These are phyloP conservation scores for Aspergillus terreus DNA, from an alignment of 2,329 filamentous ascomycete genomes.

Conservation along the genomic window DNA sequence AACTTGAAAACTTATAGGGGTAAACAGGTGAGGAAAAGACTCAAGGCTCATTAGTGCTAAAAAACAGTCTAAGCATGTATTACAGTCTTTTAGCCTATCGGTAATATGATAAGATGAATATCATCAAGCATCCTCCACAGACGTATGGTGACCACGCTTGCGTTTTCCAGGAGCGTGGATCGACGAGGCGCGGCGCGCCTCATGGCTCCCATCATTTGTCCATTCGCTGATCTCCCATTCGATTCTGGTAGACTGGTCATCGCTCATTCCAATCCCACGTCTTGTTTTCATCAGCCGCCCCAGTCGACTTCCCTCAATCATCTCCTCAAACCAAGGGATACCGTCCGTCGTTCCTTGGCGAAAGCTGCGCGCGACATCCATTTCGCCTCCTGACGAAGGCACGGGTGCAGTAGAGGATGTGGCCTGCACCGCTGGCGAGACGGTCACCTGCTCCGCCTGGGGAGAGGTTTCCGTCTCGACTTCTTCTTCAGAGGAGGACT, in stretches of 20 bases:
- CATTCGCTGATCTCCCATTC: slow-evolving; percentile 86
- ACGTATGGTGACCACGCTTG: slow-evolving; percentile 24
- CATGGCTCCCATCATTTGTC: slow-evolving; percentile 43
- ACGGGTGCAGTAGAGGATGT: slow-evolving; percentile 18
- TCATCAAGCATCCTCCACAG: slow-evolving; percentile 1
- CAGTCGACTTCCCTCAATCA: slow-evolving; percentile 72
- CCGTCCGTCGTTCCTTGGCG: slow-evolving; percentile 46
- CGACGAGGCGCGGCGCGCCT: slow-evolving; percentile 17
- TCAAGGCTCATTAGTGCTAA: too few species aligned
- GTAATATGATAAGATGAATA: too few species aligned
- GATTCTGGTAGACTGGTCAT: slow-evolving; percentile 63
- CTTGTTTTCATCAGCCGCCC: slow-evolving; percentile 62
- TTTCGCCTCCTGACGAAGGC: slow-evolving; percentile 15
- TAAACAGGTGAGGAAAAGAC: too few species aligned
- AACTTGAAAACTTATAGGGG: too few species aligned
- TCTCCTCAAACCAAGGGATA: slow-evolving; percentile 79
- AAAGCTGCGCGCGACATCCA: slow-evolving; percentile 30
- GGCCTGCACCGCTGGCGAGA: slow-evolving; percentile 8
- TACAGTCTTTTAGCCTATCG: too few species aligned
- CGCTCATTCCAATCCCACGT: slow-evolving; percentile 56
- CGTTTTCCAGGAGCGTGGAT: slow-evolving; percentile 26
- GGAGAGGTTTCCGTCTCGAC: slow-evolving; percentile 9
- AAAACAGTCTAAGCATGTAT: too few species aligned
- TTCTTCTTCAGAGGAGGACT: slow-evolving; percentile 11
- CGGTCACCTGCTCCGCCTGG: slow-evolving; percentile 29